Base-by-base conservation (phyloP, 208 protist species). In the Tritrichomonas musculus region DNA sequence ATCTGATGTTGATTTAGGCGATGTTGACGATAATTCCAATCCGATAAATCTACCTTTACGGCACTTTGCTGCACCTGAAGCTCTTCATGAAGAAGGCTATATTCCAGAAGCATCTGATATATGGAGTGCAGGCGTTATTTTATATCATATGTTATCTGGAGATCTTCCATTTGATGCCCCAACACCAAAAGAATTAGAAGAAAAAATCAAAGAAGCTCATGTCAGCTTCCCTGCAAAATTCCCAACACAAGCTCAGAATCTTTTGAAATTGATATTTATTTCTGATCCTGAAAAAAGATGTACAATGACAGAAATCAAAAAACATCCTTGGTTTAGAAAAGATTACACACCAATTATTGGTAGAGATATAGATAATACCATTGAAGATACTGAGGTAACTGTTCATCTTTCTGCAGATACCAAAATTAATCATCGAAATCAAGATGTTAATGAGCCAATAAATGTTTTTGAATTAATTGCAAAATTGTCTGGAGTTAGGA, bases 81-180 rank as follows among this genome's bases (percentile, higher is more conserved):
- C 94, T 39, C 39, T 95, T 30, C n/a, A 47, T 1, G n/a, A n/a
- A 5, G 49, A 94, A 2, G 14, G 17, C n/a, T 93, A 95, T 39
- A 47, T 77, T 30, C 30, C 25, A 33, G 22, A 25, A 27, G 17
- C 64, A n/a, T 55, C 93, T n/a, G 64, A 69, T n/a, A 69, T 69
- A n/a, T 69, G 64, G 64, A 69, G 64, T n/a, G 64, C 64, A 13
- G 64, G 64, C 27, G 64, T 69, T 25, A 69, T 69, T 25, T n/a
- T 69, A n/a, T 69, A n/a, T 69, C 17, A n/a, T n/a, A 69, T 69
- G 64, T 25, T 69, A 5, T 8, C 64, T 3, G 64, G 17, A 13
- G 64, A 8, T n/a, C 64, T 69, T 25, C 64, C 64, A 13, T 69
- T 69, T 25, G 64, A 69, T n/a, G 64, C 64, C 22, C 64, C 64